phyloP scores from a whole-genome alignment of 495 filamentous ascomycete genomes.

The Penicillium dipodomyicola region DNA sequence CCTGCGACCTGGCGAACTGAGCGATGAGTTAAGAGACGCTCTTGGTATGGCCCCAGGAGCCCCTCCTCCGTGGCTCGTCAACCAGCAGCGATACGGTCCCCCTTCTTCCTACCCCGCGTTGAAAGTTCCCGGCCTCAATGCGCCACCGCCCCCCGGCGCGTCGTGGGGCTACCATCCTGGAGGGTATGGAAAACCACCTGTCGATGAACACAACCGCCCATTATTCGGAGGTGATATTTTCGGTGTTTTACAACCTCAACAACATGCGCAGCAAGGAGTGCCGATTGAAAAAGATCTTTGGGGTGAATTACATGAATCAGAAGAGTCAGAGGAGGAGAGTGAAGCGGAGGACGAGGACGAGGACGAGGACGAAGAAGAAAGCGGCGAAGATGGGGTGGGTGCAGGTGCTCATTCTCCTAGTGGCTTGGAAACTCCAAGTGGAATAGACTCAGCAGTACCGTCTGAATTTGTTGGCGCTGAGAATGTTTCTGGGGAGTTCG shows the following conservation, averaged over 20 bases:
- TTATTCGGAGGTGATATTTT: constrained; percentile 94
- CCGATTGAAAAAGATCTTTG: constrained; percentile 85
- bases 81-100: constrained; percentile 89
- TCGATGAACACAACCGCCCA: constrained; percentile 86
- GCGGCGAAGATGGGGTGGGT: constrained; percentile 61
- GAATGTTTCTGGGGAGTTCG: constrained; percentile 81
- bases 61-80: constrained; percentile 95
- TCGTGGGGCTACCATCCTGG: constrained; percentile 95
- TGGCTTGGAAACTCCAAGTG: constrained; percentile 78
- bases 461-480: constrained; percentile 72
- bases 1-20: constrained; percentile 84
- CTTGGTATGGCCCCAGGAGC: constrained; percentile 91
- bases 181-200: constrained; percentile 92
- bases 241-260: constrained; percentile 69
- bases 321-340: constrained; percentile 79
- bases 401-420: constrained; percentile 69
- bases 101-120: constrained; percentile 90
- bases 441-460: constrained; percentile 74
- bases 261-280: constrained; percentile 63
- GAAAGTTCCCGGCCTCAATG: constrained; percentile 92
- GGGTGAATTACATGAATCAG: constrained; percentile 87
- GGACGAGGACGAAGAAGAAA: constrained; percentile 73
- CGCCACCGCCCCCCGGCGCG: constrained; percentile 90
- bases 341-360: constrained; percentile 64
- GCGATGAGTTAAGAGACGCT: constrained; percentile 86